A percentile compares a stretch with the other conserved stretches of the same genome.
Conservation (phyloP, 2,329 filamentous ascomycete genomes). For the Monilinia laxa region DNA sequence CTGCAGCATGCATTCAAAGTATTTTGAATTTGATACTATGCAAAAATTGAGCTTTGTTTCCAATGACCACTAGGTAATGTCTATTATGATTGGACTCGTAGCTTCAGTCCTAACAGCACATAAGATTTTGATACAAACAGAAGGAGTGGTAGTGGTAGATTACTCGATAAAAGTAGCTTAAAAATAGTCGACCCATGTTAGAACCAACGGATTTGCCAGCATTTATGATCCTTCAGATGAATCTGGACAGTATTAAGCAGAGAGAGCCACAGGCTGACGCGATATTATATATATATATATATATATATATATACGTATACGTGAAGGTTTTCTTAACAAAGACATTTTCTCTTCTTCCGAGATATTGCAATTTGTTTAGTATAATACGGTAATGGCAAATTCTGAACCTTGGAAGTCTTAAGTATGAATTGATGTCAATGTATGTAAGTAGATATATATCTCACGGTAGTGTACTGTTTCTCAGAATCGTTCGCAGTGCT, state of each 20-base stretch:
- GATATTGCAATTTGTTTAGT: too few species aligned
- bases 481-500: background rate
- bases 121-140: background rate
- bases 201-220: background rate
- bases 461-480: too few species aligned
- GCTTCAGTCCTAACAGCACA: background rate
- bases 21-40: background rate
- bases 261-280: background rate
- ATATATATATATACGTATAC: too few species aligned
- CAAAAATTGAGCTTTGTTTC: background rate
- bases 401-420: too few species aligned
- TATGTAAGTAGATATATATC: too few species aligned
- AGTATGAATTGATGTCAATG: too few species aligned
- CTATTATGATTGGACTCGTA: background rate
- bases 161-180: background rate
- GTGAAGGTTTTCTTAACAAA: too few species aligned
- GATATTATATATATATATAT: too few species aligned
- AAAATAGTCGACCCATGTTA: too few species aligned
- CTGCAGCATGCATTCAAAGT: background rate
- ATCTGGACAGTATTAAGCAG: background rate
- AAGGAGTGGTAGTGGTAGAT: background rate
- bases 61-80: background rate
- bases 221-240: background rate
- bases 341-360: too few species aligned
- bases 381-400: too few species aligned